Base-by-base conservation (phyloP, 73 alveolate genomes). In the Paramecium sexaurelia region DNA sequence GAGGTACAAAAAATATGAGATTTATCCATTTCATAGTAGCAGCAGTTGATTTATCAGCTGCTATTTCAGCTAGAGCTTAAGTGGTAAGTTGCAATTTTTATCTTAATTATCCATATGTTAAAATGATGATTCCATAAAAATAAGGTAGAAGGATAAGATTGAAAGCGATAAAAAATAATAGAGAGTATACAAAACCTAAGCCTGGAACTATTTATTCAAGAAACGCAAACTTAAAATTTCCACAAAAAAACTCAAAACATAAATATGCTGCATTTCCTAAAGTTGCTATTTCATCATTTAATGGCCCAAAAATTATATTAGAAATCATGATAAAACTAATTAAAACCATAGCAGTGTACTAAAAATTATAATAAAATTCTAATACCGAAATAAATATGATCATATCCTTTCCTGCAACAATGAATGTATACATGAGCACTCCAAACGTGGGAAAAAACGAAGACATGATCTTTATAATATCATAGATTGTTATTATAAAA, bases 21-120 rank as follows among this genome's bases (percentile, higher is more conserved):
- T 73, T 73, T 7, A 73, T 73, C 87, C 87, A 73, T 37, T 73
- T 73, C 87, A 73, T 73, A 4, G 87, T 73, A 20, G 87, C 87
- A 15, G 26, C 35, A 11, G 87, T 73, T 13, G 87, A 73, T 35
- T 73, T 73, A 37, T 73, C 87, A 11, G 87, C 87, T n/a, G 87
- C 87, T 11, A 73, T 73, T 17, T 73, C 87, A 29, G 87, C 87
- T 37, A 73, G 35, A 15, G 87, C 87, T 37, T 73, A 33, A 32
- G 87, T 73, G 1, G 55, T 35, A 0, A 73, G 13, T 73, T 73
- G 15, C 17, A 73, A 13, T 20, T 73, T 37, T 17, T 73, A 8
- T 73, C 87, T 73, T 35, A 73, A 36, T 20, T 29, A 15, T 73
- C 87, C 87, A 33, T 73, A 73, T 2, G 87, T 73, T 29, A 29